Percentiles rank a stretch among this genome's conserved stretches.
Evolutionary conservation across 1,139 yeast genomes (phyloP).

Genomic region (Lodderomyces beijingensis): DNA sequence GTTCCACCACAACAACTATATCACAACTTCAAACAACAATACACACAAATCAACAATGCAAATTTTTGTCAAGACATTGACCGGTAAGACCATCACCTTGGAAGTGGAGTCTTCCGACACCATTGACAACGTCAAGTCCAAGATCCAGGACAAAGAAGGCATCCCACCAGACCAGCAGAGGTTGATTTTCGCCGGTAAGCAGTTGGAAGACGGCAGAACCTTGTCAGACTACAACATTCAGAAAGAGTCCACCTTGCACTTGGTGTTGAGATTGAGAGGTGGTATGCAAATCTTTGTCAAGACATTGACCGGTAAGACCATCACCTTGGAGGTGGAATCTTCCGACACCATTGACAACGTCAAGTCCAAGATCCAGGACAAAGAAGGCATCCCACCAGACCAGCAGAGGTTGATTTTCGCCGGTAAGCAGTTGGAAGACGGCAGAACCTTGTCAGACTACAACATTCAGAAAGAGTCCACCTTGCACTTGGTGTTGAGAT

Average conservation of each 20-base stretch:
- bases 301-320: slow-evolving; percentile 98
- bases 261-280: slow-evolving; percentile 60
- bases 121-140: slow-evolving; percentile 60
- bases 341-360: slow-evolving; percentile 99
- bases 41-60: slow-evolving; percentile 71
- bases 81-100: slow-evolving; percentile 79
- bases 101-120: slow-evolving; percentile 74
- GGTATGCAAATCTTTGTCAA: slow-evolving; percentile 97
- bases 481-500: slow-evolving; percentile 94
- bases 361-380: slow-evolving; percentile 98
- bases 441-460: slow-evolving; percentile 98
- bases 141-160: slow-evolving; percentile 75
- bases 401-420: slow-evolving; percentile 99
- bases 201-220: slow-evolving; percentile 65
- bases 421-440: slow-evolving; percentile 99
- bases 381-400: slow-evolving; percentile 99
- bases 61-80: slow-evolving; percentile 95
- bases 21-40: slow-evolving; percentile 7
- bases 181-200: slow-evolving; percentile 57
- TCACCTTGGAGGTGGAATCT: slow-evolving; percentile 98
- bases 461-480: slow-evolving; percentile 99
- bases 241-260: slow-evolving; percentile 84
- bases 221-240: slow-evolving; percentile 64
- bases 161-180: slow-evolving; percentile 53
- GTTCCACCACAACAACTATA: not conserved